Percentiles rank a stretch among this genome's conserved stretches.
Evolutionary conservation across 257 asterid genomes (phyloP).

Genomic region (Rauvolfia tetraphylla): DNA sequence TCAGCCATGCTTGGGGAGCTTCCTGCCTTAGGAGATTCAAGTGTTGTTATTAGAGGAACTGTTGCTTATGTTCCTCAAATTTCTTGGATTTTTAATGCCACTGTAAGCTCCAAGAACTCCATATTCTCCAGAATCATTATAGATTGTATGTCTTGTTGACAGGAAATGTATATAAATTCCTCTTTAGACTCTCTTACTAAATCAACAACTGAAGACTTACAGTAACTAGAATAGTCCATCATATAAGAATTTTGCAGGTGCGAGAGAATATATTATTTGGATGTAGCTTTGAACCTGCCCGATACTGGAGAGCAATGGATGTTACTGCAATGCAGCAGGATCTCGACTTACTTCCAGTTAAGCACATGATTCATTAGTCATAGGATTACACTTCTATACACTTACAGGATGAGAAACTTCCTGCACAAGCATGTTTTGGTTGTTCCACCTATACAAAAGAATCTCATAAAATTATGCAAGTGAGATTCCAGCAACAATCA

Average conservation of each 20-base stretch:
- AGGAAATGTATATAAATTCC: neutral
- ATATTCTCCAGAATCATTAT: neutral
- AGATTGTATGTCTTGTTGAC: neutral
- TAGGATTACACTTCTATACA: constrained; percentile 9
- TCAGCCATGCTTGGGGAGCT: constrained; percentile 93
- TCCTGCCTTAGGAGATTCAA: constrained; percentile 66
- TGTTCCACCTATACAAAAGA: neutral
- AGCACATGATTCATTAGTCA: constrained; percentile 10
- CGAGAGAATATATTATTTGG: constrained; percentile 96
- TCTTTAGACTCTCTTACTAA: neutral
- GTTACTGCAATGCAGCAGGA: constrained; percentile 82
- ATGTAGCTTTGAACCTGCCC: constrained; percentile 53
- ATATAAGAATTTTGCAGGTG: constrained; percentile 42
- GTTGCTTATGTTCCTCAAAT: constrained; percentile 92
- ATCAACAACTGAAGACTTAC: neutral
- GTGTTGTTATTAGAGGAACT: constrained; percentile 68
- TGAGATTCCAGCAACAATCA: neutral
- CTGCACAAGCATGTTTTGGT: neutral
- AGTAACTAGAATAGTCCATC: neutral
- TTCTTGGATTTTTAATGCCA: constrained; percentile 92
- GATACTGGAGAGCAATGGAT: constrained; percentile 65
- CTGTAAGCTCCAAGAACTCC: constrained; percentile 42
- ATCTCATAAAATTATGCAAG: neutral
- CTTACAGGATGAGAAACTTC: neutral
- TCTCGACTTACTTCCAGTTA: constrained; percentile 82